Percentiles rank a stretch among this genome's conserved stretches.
Conservation (phyloP, 805 yeast species). For the Wickerhamiella domercqiae region DNA sequence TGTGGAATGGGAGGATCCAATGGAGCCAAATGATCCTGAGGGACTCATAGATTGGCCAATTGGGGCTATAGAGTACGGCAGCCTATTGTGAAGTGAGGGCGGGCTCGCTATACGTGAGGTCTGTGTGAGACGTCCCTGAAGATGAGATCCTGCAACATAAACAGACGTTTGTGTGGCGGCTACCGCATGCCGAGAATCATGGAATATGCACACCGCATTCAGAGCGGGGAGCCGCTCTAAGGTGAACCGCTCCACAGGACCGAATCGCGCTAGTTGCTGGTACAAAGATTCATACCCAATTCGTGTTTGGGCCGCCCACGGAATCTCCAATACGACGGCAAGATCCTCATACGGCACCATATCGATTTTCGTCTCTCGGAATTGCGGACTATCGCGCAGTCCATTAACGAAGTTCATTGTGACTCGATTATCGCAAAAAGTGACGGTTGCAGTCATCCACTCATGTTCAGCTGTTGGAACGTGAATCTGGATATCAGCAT, state of each 20-base stretch:
- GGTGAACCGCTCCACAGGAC: background rate
- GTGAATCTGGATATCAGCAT: background rate
- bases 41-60: too few relatives aligned
- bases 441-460: background rate
- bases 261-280: background rate
- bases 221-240: background rate
- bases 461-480: background rate
- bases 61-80: too few relatives aligned
- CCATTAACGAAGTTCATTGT: background rate
- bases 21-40: too few relatives aligned
- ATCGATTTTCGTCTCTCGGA: background rate
- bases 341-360: background rate
- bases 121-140: background rate
- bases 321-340: conserved; percentile 1
- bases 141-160: background rate
- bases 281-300: background rate
- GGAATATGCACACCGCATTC: conserved; percentile 1
- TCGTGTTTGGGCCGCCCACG: background rate
- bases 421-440: background rate
- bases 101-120: too few relatives aligned
- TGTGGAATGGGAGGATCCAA: too few relatives aligned
- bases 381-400: background rate
- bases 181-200: background rate
- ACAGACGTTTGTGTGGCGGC: background rate
- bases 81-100: too few relatives aligned